Conservation (phyloP, 208 protist genomes). For the Leishmania aethiopica region DNA sequence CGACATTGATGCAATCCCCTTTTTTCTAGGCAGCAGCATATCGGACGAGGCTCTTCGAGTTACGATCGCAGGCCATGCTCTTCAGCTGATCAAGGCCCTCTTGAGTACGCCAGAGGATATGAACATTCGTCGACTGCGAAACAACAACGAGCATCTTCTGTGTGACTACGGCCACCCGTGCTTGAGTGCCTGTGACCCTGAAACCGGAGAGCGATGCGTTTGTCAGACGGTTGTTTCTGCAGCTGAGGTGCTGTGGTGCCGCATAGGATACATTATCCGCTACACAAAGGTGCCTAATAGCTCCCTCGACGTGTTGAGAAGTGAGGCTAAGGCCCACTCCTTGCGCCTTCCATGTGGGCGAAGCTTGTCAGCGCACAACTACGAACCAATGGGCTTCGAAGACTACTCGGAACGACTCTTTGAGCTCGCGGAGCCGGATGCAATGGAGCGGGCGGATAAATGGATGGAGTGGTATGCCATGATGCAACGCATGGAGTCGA, state of each 20-base stretch:
- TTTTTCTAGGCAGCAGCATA: conserved; percentile 28
- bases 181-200: conserved; percentile 5
- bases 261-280: conserved; percentile 69
- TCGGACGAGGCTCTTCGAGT: conserved; percentile 23
- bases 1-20: background rate
- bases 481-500: conserved; percentile 40
- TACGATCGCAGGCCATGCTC: conserved; percentile 27
- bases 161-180: conserved; percentile 72
- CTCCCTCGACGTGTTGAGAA: conserved; percentile 22
- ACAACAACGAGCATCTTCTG: conserved; percentile 73
- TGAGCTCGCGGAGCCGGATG: conserved; percentile 72
- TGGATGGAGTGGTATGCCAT: conserved; percentile 85
- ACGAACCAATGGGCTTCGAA: conserved; percentile 68
- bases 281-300: conserved; percentile 54
- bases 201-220: conserved; percentile 8
- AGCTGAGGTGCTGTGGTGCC: conserved; percentile 64
- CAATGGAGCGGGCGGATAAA: conserved; percentile 45
- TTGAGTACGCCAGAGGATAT: conserved; percentile 71
- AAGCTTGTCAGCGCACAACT: conserved; percentile 43
- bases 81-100: conserved; percentile 52
- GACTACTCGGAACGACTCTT: conserved; percentile 81
- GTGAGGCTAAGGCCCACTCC: conserved; percentile 15
- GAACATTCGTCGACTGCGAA: conserved; percentile 75
- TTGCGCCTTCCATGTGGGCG: conserved; percentile 69
- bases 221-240: conserved; percentile 30